Conservation (phyloP, 2,329 filamentous ascomycete genomes). For the Teratosphaeria pseudoeucalypti region DNA sequence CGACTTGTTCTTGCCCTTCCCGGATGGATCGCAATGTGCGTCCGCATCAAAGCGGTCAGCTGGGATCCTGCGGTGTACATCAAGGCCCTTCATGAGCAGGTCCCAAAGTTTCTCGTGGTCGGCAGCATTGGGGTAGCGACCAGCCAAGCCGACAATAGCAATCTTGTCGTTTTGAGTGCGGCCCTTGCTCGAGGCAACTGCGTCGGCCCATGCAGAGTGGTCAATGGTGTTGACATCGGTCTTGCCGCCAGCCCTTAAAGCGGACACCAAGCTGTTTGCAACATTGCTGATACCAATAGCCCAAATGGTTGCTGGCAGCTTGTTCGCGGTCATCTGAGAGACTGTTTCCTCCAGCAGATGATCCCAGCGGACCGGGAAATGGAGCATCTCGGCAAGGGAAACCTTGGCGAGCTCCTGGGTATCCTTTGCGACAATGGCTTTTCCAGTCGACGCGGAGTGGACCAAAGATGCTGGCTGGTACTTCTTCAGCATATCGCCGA, state of each 20-base stretch:
- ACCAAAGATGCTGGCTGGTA: constrained; percentile 34
- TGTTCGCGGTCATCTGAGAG: constrained; percentile 35
- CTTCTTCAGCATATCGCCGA: constrained; percentile 31
- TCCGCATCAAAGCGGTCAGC: constrained; percentile 63
- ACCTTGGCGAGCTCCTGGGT: constrained; percentile 36
- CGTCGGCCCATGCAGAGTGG: constrained; percentile 34
- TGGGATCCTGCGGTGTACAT: constrained; percentile 60
- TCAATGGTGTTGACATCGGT: constrained; percentile 33
- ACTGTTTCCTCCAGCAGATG: constrained; percentile 38
- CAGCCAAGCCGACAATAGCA: constrained; percentile 75
- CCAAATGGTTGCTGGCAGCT: constrained; percentile 34
- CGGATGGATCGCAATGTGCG: constrained; percentile 59
- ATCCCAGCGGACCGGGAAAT: constrained; percentile 40
- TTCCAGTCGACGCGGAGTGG: constrained; percentile 38
- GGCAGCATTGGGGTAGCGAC: constrained; percentile 64
- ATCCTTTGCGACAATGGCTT: constrained; percentile 35
- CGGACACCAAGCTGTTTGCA: constrained; percentile 45
- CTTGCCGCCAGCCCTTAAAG: constrained; percentile 42
- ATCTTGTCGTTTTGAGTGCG: constrained; percentile 56
- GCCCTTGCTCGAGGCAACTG: constrained; percentile 24
- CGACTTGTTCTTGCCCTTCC: constrained; percentile 65
- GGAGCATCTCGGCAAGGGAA: constrained; percentile 36
- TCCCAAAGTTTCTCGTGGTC: constrained; percentile 66
- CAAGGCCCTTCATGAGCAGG: constrained; percentile 61
- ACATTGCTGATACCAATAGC: constrained; percentile 44